Evolutionary conservation across 257 asterid genomes (phyloP).

Genomic region (Solanum lycopersicoides): DNA sequence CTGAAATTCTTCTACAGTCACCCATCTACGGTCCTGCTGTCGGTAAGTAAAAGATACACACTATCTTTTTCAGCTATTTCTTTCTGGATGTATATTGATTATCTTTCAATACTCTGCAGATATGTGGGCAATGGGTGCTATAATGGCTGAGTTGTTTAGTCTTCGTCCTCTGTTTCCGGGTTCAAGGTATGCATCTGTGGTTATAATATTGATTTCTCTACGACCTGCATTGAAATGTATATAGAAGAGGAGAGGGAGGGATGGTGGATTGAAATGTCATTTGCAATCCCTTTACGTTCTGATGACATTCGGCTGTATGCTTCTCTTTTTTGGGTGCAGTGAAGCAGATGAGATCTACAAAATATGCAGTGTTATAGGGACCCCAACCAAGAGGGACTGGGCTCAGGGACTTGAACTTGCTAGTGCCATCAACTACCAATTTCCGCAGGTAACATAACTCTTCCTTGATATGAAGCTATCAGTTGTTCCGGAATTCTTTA

Average conservation of each 20-base stretch:
- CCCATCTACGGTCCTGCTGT: slow-evolving; percentile 79
- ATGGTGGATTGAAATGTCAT: not conserved
- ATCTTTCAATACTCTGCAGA: slow-evolving; percentile 25
- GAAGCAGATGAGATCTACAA: slow-evolving; percentile 92
- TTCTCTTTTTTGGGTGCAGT: slow-evolving; percentile 24
- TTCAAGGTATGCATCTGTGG: slow-evolving; percentile 45
- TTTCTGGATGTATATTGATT: not conserved
- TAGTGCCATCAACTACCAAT: slow-evolving; percentile 60
- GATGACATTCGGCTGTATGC: not conserved
- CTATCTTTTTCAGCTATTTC: not conserved
- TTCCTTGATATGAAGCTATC: not conserved
- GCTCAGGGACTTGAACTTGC: slow-evolving; percentile 84
- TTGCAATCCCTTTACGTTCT: not conserved
- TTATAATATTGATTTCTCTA: not conserved
- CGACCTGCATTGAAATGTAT: not conserved
- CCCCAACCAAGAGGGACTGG: slow-evolving; percentile 66
- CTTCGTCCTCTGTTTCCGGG: slow-evolving; percentile 95
- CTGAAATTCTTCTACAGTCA: slow-evolving; percentile 93
- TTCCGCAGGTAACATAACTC: slow-evolving; percentile 47
- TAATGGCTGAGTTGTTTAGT: slow-evolving; percentile 81
- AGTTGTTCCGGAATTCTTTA: too few relatives aligned
- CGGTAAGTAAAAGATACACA: slow-evolving; percentile 38
- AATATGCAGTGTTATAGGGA: slow-evolving; percentile 81
- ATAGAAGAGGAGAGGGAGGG: not conserved
- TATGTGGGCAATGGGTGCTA: slow-evolving; percentile 99